Conservation (phyloP, 306 rosid species). For the Prunus padus region DNA sequence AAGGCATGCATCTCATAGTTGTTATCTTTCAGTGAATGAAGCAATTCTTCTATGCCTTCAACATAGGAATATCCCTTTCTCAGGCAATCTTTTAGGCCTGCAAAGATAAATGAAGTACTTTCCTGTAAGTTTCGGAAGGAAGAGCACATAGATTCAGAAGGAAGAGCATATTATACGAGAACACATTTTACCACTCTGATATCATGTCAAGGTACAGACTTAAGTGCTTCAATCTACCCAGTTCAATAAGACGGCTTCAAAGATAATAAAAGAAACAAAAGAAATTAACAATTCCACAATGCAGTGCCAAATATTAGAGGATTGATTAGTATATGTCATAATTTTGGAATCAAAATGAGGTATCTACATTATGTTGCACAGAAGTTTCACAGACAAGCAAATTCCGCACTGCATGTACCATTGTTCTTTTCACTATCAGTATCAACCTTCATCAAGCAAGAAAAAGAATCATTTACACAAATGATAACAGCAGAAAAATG, state of each 20-base stretch:
- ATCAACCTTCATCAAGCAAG: background rate
- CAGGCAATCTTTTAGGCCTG: slow-evolving; percentile 90
- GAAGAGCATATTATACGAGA: background rate
- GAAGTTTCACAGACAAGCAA: background rate
- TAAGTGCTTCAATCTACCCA: background rate
- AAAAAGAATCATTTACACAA: background rate
- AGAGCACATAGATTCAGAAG: background rate
- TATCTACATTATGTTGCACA: background rate
- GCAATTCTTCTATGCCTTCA: slow-evolving; percentile 77
- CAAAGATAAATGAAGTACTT: background rate
- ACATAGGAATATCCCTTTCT: slow-evolving; percentile 66
- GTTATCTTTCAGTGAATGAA: slow-evolving; percentile 55
- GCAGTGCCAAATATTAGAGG: background rate
- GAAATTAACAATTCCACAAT: background rate
- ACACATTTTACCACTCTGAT: background rate
- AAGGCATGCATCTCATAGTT: slow-evolving; percentile 93
- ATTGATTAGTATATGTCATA: background rate
- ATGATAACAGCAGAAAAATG: background rate
- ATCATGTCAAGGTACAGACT: background rate
- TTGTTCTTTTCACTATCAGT: background rate
- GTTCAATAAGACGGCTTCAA: background rate
- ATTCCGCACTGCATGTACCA: background rate
- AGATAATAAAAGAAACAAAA: background rate
- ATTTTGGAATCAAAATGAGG: background rate
- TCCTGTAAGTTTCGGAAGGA: background rate